Evolutionary conservation across 1,284 basidiomycete species (phyloP).

Genomic region (Tilletia walkeri): DNA sequence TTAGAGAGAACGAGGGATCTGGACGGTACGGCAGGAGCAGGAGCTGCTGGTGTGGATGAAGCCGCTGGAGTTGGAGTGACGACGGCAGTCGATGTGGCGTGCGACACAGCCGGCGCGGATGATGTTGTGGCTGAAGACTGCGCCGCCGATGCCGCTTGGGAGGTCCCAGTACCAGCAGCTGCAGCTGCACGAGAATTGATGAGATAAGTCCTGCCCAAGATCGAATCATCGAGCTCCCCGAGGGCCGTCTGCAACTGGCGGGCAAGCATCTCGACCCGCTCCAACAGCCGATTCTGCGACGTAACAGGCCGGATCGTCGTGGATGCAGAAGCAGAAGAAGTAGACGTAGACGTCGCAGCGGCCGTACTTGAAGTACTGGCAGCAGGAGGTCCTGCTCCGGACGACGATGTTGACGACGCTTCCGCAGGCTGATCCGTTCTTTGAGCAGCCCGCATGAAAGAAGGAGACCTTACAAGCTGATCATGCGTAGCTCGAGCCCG

Average conservation of each 20-base stretch:
- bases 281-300: not conserved
- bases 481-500: too few species aligned
- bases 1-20: too few species aligned
- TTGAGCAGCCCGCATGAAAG: not conserved
- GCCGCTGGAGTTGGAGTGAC: not conserved
- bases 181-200: not conserved
- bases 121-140: not conserved
- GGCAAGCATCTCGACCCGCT: conserved; percentile 3
- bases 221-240: not conserved
- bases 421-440: not conserved
- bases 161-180: not conserved
- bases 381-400: not conserved
- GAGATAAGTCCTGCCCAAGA: not conserved
- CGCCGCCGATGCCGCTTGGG: not conserved
- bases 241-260: not conserved
- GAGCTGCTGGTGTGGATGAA: not conserved
- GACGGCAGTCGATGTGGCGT: not conserved
- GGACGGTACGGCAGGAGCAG: too few species aligned
- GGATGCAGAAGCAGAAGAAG: not conserved
- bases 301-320: not conserved
- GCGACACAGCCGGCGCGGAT: not conserved
- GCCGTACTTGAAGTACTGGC: not conserved
- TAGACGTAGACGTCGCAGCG: not conserved
- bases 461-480: too few species aligned
- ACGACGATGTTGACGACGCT: not conserved